Evolutionary conservation across 805 yeast species (phyloP).

Genomic region (Candida odintsovae): DNA sequence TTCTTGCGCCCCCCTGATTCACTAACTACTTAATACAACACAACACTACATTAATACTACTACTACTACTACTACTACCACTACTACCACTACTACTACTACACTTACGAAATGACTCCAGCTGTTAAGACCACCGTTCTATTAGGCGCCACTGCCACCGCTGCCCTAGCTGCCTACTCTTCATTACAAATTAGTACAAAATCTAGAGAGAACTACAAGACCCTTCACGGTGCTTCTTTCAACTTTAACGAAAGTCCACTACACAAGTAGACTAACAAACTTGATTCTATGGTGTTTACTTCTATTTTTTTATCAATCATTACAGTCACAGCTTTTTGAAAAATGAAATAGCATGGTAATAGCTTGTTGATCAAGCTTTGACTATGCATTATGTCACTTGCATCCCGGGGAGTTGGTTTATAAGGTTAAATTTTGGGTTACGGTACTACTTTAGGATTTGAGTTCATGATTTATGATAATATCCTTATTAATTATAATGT

Average conservation of each 20-base stretch:
- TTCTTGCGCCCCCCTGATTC: not conserved
- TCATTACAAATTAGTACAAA: slow-evolving; percentile 15
- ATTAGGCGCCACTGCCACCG: not conserved
- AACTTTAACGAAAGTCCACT: slow-evolving; percentile 7
- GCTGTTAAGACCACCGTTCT: not conserved
- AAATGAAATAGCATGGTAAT: not conserved
- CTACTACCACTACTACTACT: not conserved
- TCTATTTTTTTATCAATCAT: not conserved
- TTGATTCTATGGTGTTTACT: not conserved
- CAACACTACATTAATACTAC: no score
- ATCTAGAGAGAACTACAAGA: slow-evolving; percentile 19
- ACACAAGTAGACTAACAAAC: slow-evolving; percentile 3
- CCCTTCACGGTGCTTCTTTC: slow-evolving; percentile 9
- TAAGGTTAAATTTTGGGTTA: not conserved
- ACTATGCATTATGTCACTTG: not conserved
- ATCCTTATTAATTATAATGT: not conserved
- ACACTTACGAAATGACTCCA: not conserved
- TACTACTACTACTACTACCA: no score
- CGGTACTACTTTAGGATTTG: not conserved
- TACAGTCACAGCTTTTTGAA: not conserved
- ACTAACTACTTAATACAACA: no score
- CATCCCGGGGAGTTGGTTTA: not conserved
- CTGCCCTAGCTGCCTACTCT: slow-evolving; percentile 19
- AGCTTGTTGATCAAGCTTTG: not conserved
- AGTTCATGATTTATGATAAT: not conserved